Conservation (phyloP, 306 rosid genomes). For the Vachellia pachyceras region DNA sequence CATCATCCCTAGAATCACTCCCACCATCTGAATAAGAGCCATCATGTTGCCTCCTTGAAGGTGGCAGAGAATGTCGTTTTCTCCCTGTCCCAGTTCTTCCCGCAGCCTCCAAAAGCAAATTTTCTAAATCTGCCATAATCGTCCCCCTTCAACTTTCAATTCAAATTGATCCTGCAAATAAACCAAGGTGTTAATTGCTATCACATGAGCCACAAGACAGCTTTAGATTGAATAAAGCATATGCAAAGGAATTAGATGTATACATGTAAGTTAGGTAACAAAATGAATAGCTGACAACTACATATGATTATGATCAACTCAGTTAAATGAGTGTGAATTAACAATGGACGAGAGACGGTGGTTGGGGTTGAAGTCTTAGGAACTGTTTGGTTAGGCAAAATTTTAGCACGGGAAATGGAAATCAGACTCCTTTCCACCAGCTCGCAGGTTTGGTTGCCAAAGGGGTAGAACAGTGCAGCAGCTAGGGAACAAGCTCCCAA, state of each 20-base stretch:
- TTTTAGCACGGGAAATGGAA: neutral
- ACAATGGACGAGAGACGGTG: neutral
- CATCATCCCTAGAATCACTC: constrained; percentile 79
- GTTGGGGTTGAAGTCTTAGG: neutral
- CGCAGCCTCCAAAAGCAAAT: constrained; percentile 89
- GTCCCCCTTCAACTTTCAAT: constrained; percentile 5
- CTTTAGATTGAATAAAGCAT: neutral
- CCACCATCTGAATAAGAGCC: constrained; percentile 81
- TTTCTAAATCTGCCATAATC: constrained; percentile 85
- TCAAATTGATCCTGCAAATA: constrained; percentile 37
- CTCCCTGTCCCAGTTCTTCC: constrained; percentile 85
- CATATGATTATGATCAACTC: neutral
- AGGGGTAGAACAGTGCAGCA: neutral
- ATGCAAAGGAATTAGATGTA: constrained; percentile 2
- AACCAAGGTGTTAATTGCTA: constrained; percentile 17
- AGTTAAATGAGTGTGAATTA: neutral
- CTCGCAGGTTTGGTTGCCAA: neutral
- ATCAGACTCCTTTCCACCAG: neutral
- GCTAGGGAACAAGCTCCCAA: neutral
- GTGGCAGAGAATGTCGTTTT: constrained; percentile 59
- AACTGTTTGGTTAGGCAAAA: neutral
- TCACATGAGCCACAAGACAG: constrained; percentile 4
- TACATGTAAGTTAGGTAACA: constrained; percentile 6
- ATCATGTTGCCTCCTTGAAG: constrained; percentile 67
- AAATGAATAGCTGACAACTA: constrained; percentile 11